Base-by-base conservation (phyloP, 495 filamentous ascomycete genomes). In the Aspergillus sclerotioniger region DNA sequence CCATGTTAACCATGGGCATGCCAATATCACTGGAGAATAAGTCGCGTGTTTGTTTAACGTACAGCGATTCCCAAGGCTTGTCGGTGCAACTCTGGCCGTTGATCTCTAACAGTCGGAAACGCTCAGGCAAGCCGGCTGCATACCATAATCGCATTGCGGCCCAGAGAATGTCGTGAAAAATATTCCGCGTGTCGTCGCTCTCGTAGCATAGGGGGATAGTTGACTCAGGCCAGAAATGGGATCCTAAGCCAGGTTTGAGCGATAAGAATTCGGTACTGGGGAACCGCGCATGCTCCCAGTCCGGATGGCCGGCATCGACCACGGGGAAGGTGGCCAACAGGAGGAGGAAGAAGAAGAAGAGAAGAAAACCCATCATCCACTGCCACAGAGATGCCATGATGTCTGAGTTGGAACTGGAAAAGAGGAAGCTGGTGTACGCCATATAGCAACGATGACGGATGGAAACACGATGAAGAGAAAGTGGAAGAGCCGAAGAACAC, bases 141-240 rank as follows among this genome's bases (percentile, higher is more conserved):
- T 52, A 46, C 58, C 58, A 60, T 9, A 60, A 25, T 10, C n/a
- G 13, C 46, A 55, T 37, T 0, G 29, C 58, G 8, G 33, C 16
- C 0, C 15, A 3, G 20, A 60, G 0, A 1, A 7, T 33, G 0
- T 8, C 1, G 9, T 31, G 16, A 7, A 45, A n/a, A 12, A 17
- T 33, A 0, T 56, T 7, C n/a, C 21, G 4, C 3, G 31, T 6
- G 0, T 1, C 7, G 17, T 19, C 13, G 8, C 12, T 31, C 3
- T 49, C 37, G 17, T 41, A 59, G 44, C 57, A 59, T 32, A 46
- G 16, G 0, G 21, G 19, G 33, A 59, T 44, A 9, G 28, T 31
- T 10, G 13, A 9, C 2, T 43, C 5, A 8, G 51, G 51, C 57
- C 57, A 59, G n/a, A n/a, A n/a, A n/a, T n/a, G n/a, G n/a, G n/a